Evolutionary conservation across 1,284 basidiomycete genomes (phyloP).

Genomic region (Mrakiaceae sp.): DNA sequence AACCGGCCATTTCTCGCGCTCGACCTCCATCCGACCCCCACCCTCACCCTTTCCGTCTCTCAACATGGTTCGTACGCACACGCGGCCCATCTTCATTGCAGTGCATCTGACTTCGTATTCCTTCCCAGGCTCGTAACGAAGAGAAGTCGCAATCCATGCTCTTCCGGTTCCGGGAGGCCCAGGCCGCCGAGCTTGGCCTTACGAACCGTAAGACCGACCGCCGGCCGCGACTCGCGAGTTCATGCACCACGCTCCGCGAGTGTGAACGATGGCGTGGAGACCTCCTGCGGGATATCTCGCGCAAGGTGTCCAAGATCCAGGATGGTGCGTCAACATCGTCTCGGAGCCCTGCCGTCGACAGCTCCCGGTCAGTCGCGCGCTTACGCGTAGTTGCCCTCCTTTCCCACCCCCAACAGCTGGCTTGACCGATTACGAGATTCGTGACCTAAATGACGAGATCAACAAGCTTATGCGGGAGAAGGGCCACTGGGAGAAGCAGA

Average conservation of each 20-base stretch:
- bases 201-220: slow-evolving; percentile 60
- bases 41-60: background rate
- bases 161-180: slow-evolving; percentile 94
- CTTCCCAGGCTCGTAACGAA: slow-evolving; percentile 74
- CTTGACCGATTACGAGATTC: slow-evolving; percentile 88
- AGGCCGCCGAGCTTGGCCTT: slow-evolving; percentile 87
- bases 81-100: background rate
- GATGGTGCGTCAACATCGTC: slow-evolving; percentile 52
- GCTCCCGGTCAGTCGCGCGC: too few species aligned
- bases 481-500: slow-evolving; percentile 94
- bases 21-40: background rate
- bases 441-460: slow-evolving; percentile 96
- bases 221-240: slow-evolving; percentile 77
- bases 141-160: slow-evolving; percentile 98
- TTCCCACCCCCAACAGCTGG: slow-evolving; percentile 48
- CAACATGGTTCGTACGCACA: background rate
- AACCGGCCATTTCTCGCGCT: background rate
- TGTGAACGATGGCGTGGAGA: slow-evolving; percentile 95
- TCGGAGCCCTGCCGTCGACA: too few species aligned
- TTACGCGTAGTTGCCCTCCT: background rate
- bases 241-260: slow-evolving; percentile 80
- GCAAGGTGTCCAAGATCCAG: slow-evolving; percentile 97
- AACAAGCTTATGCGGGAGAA: slow-evolving; percentile 94
- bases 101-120: background rate
- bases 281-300: slow-evolving; percentile 81